Evolutionary conservation across 768 basidiomycete species (phyloP).

Genomic region (Tulasnella sp.): DNA sequence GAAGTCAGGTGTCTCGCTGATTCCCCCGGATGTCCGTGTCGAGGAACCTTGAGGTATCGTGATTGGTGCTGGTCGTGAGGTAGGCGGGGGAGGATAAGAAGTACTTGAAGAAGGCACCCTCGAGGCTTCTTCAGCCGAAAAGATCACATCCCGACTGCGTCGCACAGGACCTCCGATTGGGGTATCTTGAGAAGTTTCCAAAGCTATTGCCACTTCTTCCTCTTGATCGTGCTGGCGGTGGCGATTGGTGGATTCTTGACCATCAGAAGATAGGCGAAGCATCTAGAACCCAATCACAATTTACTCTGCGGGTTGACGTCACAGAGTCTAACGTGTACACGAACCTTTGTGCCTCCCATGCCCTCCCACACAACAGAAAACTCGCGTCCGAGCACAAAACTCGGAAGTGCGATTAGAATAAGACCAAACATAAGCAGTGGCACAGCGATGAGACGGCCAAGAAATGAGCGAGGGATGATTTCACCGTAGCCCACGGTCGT

Average conservation of each 20-base stretch:
- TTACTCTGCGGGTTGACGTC: background rate
- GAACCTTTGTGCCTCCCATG: constrained; percentile 48
- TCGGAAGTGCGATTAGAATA: constrained; percentile 83
- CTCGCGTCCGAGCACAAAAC: constrained; percentile 87
- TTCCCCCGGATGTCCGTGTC: background rate
- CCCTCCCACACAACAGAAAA: constrained; percentile 88
- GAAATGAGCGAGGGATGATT: constrained; percentile 79
- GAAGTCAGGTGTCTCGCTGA: background rate
- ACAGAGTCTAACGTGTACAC: background rate
- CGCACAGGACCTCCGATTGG: background rate
- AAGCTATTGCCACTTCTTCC: background rate
- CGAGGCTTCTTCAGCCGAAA: background rate
- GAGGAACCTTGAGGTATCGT: background rate
- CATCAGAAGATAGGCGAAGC: constrained; percentile 13
- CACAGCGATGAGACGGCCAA: constrained; percentile 81
- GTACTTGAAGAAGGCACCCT: background rate
- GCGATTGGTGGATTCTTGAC: background rate
- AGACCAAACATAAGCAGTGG: constrained; percentile 85
- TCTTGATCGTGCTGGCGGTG: background rate
- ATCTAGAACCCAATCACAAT: background rate
- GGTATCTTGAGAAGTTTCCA: background rate
- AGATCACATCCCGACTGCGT: background rate
- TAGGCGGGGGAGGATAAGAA: background rate
- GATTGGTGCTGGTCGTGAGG: background rate
- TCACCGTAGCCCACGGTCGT: constrained; percentile 91